Conservation (phyloP, 768 basidiomycete genomes). For the Pleurotus tuber-regium region DNA sequence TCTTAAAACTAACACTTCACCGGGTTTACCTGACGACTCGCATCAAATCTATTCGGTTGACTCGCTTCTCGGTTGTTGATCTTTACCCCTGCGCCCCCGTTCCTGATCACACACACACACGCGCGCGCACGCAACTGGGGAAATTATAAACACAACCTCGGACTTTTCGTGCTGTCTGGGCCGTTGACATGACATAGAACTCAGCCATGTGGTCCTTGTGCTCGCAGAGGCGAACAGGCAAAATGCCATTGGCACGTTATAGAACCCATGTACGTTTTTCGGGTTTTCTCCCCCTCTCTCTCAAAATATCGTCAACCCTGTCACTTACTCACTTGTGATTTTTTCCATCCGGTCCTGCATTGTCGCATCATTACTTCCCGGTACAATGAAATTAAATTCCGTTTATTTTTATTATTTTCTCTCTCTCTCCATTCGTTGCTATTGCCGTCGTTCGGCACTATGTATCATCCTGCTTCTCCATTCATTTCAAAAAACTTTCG, state of each 20-base stretch:
- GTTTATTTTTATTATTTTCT: not conserved
- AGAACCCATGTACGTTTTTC: conserved; percentile 74
- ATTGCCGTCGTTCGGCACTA: too few species aligned
- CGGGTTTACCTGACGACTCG: conserved; percentile 6
- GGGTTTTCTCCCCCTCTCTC: conserved; percentile 17
- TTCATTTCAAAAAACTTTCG: not conserved
- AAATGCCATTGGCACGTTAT: conserved; percentile 84
- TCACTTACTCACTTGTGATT: conserved; percentile 14
- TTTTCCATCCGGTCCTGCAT: too few species aligned
- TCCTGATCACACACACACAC: too few species aligned
- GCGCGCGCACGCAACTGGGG: conserved; percentile 1
- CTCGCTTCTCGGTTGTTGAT: not conserved
- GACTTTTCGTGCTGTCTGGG: conserved; percentile 6
- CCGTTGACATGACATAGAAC: conserved; percentile 38
- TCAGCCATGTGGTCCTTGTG: conserved; percentile 81
- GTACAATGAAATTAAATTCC: not conserved
- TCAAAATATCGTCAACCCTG: conserved; percentile 1
- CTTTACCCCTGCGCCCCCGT: not conserved
- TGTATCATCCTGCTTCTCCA: too few species aligned
- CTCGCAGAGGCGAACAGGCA: conserved; percentile 73
- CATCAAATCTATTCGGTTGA: too few species aligned
- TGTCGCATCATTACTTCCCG: conserved; percentile 10
- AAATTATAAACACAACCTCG: not conserved
- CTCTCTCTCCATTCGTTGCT: conserved; percentile 17
- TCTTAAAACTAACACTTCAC: conserved; percentile 14